phyloP scores from a whole-genome alignment of 257 asterid species.

The Orobanche coerulescens region DNA sequence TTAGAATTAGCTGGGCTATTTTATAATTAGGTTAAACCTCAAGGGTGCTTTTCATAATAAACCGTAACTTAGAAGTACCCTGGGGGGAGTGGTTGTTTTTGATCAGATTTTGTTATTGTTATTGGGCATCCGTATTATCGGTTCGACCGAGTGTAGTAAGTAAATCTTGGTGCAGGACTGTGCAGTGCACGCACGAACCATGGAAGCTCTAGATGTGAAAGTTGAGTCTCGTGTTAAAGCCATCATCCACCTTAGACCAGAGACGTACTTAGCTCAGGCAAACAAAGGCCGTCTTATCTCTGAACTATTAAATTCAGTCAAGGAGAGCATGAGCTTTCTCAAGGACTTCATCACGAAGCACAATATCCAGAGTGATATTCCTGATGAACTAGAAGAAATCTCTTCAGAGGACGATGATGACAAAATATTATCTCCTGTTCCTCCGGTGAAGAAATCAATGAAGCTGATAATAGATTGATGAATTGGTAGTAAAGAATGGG shows the following conservation, averaged over 20 bases:
- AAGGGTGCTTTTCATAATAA: no score
- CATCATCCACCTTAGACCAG: conserved; percentile 72
- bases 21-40: no score
- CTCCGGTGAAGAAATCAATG: conserved; percentile 64
- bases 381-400: conserved; percentile 72
- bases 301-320: conserved; percentile 59
- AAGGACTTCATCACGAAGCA: conserved; percentile 81
- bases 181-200: conserved; percentile 16
- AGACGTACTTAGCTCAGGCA: conserved; percentile 43
- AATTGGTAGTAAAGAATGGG: no score
- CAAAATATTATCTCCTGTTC: conserved; percentile 38
- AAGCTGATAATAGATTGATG: conserved; percentile 40
- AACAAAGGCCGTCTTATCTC: conserved; percentile 60
- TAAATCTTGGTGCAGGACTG: no score
- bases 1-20: no score
- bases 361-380: conserved; percentile 72
- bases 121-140: no score
- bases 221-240: conserved; percentile 42
- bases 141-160: no score
- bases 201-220: conserved; percentile 37
- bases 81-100: no score
- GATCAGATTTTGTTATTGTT: no score
- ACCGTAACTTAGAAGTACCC: no score
- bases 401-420: conserved; percentile 69
- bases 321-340: conserved; percentile 74